Conservation (phyloP, 1,139 yeast genomes). For the Meyerozyma carpophila region DNA sequence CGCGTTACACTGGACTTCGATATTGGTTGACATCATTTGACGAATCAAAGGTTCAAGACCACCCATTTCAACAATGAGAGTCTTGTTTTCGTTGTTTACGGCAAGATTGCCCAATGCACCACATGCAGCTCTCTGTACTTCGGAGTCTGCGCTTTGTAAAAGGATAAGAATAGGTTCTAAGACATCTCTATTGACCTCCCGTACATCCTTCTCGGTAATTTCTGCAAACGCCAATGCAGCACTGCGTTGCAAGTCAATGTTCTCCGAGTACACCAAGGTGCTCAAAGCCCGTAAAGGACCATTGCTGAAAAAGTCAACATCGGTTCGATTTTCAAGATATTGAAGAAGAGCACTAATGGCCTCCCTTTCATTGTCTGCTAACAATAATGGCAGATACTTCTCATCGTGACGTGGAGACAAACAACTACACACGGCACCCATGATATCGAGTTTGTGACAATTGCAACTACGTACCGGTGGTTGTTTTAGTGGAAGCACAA, state of each 20-base stretch:
- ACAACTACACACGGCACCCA: constrained; percentile 72
- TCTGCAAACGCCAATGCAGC: constrained; percentile 99
- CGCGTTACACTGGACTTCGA: constrained; percentile 98
- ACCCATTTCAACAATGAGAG: constrained; percentile 94
- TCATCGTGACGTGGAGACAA: constrained; percentile 32
- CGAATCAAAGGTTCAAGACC: constrained; percentile 93
- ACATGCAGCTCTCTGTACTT: constrained; percentile 97
- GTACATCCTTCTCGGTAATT: constrained; percentile 91
- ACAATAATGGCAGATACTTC: constrained; percentile 64
- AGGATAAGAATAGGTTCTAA: constrained; percentile 88
- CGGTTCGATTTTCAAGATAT: constrained; percentile 78
- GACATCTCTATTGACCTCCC: constrained; percentile 86
- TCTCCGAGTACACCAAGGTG: constrained; percentile 90
- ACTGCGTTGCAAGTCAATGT: constrained; percentile 89
- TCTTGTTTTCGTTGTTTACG: constrained; percentile 90
- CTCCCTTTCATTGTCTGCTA: constrained; percentile 96
- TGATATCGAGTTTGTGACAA: constrained; percentile 12
- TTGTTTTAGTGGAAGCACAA: not conserved
- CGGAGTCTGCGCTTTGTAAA: constrained; percentile 82
- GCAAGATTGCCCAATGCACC: constrained; percentile 98
- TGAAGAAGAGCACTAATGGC: constrained; percentile 89
- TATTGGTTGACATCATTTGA: constrained; percentile 96
- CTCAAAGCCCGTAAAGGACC: constrained; percentile 86
- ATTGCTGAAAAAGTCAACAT: constrained; percentile 88
- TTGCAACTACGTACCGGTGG: not conserved